These are phyloP conservation scores for Sarocladium kiliense DNA, from an alignment of 2,329 filamentous ascomycete species.

Conservation along the genomic window DNA sequence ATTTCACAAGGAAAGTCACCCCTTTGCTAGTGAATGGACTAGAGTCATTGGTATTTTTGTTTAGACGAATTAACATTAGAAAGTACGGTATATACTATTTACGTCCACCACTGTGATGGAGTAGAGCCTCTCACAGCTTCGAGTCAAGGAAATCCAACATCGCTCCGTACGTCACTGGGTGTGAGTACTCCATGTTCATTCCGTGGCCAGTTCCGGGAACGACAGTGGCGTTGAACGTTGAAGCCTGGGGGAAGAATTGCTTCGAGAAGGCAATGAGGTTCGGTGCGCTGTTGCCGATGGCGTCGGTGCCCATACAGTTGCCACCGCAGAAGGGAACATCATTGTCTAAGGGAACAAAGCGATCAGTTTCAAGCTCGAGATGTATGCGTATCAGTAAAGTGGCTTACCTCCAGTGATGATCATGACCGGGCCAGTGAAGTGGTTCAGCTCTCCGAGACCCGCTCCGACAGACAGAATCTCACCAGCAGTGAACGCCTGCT, in stretches of 20 bases:
- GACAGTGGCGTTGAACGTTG: constrained; percentile 46
- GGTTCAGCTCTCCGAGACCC: constrained; percentile 24
- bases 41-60: not conserved
- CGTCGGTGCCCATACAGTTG: constrained; percentile 45
- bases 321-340: constrained; percentile 58
- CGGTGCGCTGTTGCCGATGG: constrained; percentile 28
- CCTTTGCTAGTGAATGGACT: no score
- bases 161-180: constrained; percentile 24
- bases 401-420: constrained; percentile 51
- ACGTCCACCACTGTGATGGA: not conserved
- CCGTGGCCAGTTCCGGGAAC: constrained; percentile 47
- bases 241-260: constrained; percentile 37
- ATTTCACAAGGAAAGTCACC: no score
- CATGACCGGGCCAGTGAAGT: constrained; percentile 49
- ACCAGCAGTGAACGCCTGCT: constrained; percentile 53
- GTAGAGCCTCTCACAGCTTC: not conserved
- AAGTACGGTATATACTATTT: constrained; percentile 3
- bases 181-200: constrained; percentile 40
- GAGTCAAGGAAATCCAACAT: constrained; percentile 32
- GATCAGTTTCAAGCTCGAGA: no score
- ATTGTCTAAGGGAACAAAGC: constrained; percentile 23
- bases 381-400: not conserved
- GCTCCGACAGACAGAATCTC: constrained; percentile 53
- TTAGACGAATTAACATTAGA: not conserved
- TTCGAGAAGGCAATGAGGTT: constrained; percentile 37